phyloP scores from a whole-genome alignment of 148 eudicot species.

The Rhododendron molle region DNA sequence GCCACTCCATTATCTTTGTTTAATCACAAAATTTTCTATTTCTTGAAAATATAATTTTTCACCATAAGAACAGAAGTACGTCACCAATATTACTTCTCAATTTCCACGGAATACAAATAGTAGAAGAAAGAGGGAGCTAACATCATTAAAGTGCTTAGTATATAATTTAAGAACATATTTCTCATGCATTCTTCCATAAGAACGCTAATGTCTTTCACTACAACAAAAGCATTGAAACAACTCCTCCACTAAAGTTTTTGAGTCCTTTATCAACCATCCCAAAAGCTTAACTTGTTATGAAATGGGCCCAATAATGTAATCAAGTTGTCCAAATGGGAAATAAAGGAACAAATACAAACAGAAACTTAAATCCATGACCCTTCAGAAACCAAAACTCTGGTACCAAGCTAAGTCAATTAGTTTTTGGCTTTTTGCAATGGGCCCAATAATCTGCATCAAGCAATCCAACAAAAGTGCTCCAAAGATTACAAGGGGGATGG shows the following conservation, averaged over 20 bases:
- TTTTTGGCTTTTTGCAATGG: not conserved
- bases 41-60: not conserved
- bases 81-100: not conserved
- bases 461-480: not conserved
- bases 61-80: not conserved
- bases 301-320: not conserved
- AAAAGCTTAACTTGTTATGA: not conserved
- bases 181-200: not conserved
- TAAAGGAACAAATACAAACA: not conserved
- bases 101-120: not conserved
- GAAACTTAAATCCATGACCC: not conserved
- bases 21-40: not conserved
- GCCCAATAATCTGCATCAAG: not conserved
- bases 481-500: not conserved
- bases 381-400: not conserved
- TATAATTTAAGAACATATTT: not conserved
- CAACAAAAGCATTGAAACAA: slow-evolving; percentile 8
- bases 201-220: not conserved
- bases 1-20: not conserved
- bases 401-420: not conserved
- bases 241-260: not conserved
- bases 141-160: not conserved
- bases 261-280: not conserved
- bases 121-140: not conserved
- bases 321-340: not conserved